Evolutionary conservation across 257 asterid species (phyloP).

Genomic region (Solanum corneliomulleri): DNA sequence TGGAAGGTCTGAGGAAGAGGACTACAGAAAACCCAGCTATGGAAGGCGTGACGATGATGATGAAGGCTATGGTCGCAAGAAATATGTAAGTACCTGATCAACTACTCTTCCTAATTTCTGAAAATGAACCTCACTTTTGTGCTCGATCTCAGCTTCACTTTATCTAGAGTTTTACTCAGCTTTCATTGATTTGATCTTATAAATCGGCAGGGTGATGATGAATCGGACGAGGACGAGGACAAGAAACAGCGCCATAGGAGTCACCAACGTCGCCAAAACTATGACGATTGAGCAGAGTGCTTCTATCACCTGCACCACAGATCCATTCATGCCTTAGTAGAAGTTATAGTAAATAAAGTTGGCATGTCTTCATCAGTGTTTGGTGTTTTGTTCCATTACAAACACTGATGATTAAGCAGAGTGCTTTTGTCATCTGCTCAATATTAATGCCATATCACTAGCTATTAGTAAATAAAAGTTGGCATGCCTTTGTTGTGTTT

Average conservation of each 20-base stretch:
- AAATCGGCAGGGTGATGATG: slow-evolving; percentile 21
- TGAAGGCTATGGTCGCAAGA: slow-evolving; percentile 55
- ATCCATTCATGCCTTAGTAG: not conserved
- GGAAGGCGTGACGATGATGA: slow-evolving; percentile 31
- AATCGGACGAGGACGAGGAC: slow-evolving; percentile 18
- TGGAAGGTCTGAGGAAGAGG: slow-evolving; percentile 31
- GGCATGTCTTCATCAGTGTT: not conserved
- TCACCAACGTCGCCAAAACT: slow-evolving; percentile 25
- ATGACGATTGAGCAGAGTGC: slow-evolving; percentile 13
- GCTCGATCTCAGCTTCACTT: not conserved
- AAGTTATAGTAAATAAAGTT: not conserved
- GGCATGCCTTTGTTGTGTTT: not conserved
- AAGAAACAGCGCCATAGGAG: slow-evolving; percentile 2
- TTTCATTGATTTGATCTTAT: not conserved
- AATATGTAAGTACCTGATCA: slow-evolving; percentile 38
- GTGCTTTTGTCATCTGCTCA: not conserved
- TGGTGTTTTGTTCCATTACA: slow-evolving; percentile 11
- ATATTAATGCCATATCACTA: not conserved
- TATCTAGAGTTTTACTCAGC: not conserved
- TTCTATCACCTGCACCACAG: not conserved
- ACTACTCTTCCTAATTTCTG: not conserved
- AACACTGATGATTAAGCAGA: slow-evolving; percentile 22
- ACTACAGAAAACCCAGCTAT: slow-evolving; percentile 41
- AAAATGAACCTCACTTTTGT: not conserved
- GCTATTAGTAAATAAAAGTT: not conserved